A percentile compares a stretch with the other conserved stretches of the same genome.
These are phyloP conservation scores for Baudoinia panamericana DNA, from an alignment of 495 filamentous ascomycete genomes.

Conservation along the genomic window DNA sequence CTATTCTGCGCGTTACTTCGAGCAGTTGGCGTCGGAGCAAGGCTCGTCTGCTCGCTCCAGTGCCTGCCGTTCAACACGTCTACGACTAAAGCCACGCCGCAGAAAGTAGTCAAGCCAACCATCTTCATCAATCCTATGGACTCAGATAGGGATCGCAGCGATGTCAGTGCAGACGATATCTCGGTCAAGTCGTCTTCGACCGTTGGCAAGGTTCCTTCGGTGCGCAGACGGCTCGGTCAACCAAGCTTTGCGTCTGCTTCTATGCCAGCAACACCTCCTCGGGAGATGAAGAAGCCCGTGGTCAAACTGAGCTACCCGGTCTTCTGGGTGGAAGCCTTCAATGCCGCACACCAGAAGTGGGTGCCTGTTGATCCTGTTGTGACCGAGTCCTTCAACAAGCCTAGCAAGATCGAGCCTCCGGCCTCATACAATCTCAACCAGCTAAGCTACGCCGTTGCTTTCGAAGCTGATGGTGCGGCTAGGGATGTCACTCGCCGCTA, in stretches of 20 bases:
- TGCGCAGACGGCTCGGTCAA: conserved; percentile 33
- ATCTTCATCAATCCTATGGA: conserved; percentile 34
- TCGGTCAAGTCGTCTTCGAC: conserved; percentile 1
- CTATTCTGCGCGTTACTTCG: conserved; percentile 80
- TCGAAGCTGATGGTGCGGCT: conserved; percentile 61
- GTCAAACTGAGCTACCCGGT: conserved; percentile 61
- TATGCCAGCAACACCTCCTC: neutral
- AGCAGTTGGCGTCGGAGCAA: conserved; percentile 61
- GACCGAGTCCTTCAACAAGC: conserved; percentile 59
- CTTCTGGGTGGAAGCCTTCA: conserved; percentile 89
- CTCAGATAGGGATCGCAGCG: conserved; percentile 20
- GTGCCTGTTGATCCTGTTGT: conserved; percentile 75
- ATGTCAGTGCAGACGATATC: conserved; percentile 5
- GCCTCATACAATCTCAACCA: conserved; percentile 54
- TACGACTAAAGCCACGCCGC: conserved; percentile 35
- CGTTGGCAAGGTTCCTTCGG: conserved; percentile 18
- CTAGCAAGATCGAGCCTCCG: conserved; percentile 69
- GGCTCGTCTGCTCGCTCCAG: conserved; percentile 87
- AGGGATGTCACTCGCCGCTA: conserved; percentile 51
- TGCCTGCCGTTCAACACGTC: conserved; percentile 57
- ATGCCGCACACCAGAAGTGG: conserved; percentile 77
- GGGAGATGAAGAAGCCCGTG: conserved; percentile 26
- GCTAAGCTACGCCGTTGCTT: conserved; percentile 74
- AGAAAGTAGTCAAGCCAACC: conserved; percentile 29
- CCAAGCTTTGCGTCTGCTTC: conserved; percentile 27